phyloP scores from a whole-genome alignment of 805 yeast genomes.

The Yamadazyma paraphyllophila region DNA sequence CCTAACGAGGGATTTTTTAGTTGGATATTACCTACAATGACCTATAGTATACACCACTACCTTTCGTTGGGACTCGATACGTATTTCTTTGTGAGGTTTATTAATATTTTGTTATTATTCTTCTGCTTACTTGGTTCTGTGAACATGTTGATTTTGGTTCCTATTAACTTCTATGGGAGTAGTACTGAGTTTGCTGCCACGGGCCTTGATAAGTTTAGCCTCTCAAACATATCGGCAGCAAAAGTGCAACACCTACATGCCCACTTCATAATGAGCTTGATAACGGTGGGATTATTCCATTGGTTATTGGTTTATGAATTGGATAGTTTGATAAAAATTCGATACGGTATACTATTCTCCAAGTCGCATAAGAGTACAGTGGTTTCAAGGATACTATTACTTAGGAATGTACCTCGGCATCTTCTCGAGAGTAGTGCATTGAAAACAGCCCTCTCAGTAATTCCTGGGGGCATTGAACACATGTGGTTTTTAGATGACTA shows the following conservation, averaged over 20 bases:
- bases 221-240: constrained; percentile 62
- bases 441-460: constrained; percentile 27
- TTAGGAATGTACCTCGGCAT: constrained; percentile 46
- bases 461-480: constrained; percentile 54
- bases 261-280: constrained; percentile 60
- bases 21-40: constrained; percentile 53
- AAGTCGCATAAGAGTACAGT: constrained; percentile 22
- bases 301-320: constrained; percentile 57
- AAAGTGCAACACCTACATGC: constrained; percentile 51
- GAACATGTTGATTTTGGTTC: constrained; percentile 59
- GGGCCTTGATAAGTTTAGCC: constrained; percentile 68
- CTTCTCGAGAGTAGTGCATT: constrained; percentile 26
- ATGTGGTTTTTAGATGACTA: constrained; percentile 57
- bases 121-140: constrained; percentile 53
- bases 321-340: constrained; percentile 44
- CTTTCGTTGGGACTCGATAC: constrained; percentile 66
- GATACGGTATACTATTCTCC: constrained; percentile 42
- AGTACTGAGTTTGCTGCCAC: constrained; percentile 23
- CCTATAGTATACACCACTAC: constrained; percentile 42
- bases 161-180: constrained; percentile 54
- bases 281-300: constrained; percentile 58
- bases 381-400: constrained; percentile 33
- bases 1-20: constrained; percentile 45
- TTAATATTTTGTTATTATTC: constrained; percentile 49
- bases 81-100: constrained; percentile 65